phyloP scores from a whole-genome alignment of 177 flowering plant species.

The Telopea speciosissima region DNA sequence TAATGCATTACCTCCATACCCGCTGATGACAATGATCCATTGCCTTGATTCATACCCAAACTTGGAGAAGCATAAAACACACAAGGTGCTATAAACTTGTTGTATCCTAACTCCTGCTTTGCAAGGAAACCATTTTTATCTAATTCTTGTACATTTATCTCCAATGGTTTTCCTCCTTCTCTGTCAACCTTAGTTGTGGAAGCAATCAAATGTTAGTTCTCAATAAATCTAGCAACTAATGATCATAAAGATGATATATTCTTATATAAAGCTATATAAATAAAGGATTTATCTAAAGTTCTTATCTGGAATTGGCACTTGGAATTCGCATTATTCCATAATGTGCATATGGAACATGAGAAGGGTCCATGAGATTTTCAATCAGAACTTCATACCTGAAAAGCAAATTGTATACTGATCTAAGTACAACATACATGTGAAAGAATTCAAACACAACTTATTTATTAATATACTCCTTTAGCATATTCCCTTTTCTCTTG shows the following conservation, averaged over 20 bases:
- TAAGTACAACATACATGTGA: background rate
- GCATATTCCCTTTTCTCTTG: background rate
- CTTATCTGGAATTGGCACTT: background rate
- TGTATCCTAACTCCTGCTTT: conserved; percentile 38
- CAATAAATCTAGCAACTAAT: conserved; percentile 1
- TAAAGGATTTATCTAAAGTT: background rate
- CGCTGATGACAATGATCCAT: conserved; percentile 20
- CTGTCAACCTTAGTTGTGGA: conserved; percentile 65
- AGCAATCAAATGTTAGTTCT: conserved; percentile 14
- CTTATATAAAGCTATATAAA: background rate
- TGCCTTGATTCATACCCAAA: conserved; percentile 12
- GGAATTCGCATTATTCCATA: conserved; percentile 45
- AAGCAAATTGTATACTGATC: conserved; percentile 7
- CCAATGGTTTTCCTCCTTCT: conserved; percentile 85
- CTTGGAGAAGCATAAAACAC: conserved; percentile 34
- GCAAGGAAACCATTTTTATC: conserved; percentile 51
- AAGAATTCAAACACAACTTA: background rate
- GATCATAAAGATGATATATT: background rate
- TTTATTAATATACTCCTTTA: no score
- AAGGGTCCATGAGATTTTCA: conserved; percentile 94
- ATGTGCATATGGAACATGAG: conserved; percentile 93
- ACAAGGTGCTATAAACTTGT: conserved; percentile 68
- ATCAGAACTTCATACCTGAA: conserved; percentile 80
- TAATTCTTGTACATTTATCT: conserved; percentile 39
- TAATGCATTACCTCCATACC: conserved; percentile 25